Base-by-base conservation (phyloP, 495 filamentous ascomycete genomes). In the Geopyxis carbonaria region DNA sequence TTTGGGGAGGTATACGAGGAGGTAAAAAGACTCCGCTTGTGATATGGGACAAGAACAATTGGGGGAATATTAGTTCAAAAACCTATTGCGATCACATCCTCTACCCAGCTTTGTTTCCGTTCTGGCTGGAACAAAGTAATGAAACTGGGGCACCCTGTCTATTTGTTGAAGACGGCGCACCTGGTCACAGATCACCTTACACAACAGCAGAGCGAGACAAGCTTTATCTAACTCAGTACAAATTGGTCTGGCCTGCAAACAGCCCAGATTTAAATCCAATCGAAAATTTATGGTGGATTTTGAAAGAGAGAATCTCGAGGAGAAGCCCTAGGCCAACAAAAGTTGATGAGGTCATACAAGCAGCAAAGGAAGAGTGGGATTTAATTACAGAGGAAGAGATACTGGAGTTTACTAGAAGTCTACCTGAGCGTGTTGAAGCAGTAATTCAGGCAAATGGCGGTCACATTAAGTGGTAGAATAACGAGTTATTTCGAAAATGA, bases 251-350 rank as follows among this genome's bases (percentile, higher is more conserved):
- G 4, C 38, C 46, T 16, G 13, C 31, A 13, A 42, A 27, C 0
- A 49, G 38, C 13, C 38, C 43, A 9, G 31, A 52, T 21, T 18
- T 46, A 1, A 46, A 49, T 19, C 43, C 46, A 0, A 51, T 51
- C 9, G 38, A 39, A 9, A 33, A 42, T 30, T 30, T 45, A 4
- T 49, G 42, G 48, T 37, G 23, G 7, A 18, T 27, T 1, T 10
- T 48, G 0, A 51, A 45, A 29, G 27, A 45, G 22, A 22, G 23
- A 2, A 6, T 48, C 0, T 40, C 44, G 22, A 18, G 29, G 2
- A 21, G 21, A 10, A 19, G 5, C 2, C 24, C 30, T 0, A 38
- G 31, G 5, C 40, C 31, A 4, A 40, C 18, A 29, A 21, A 28
- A 1, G 14, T 38, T 11, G 15, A 5, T 6, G 45, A 28, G 1